These are phyloP conservation scores for Vigna reflexopilosa DNA, from an alignment of 306 rosid genomes.

Conservation along the genomic window DNA sequence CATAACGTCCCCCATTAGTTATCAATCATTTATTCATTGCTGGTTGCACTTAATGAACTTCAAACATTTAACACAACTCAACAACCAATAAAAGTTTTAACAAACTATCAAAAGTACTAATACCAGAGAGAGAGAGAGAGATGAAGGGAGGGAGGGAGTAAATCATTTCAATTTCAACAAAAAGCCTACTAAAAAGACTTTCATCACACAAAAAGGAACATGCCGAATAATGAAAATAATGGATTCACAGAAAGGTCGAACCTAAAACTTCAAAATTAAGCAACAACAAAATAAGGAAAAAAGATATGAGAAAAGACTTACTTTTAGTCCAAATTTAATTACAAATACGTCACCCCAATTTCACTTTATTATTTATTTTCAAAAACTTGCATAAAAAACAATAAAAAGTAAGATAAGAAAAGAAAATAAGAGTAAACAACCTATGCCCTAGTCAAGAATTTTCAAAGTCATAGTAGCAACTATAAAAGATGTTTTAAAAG, in stretches of 20 bases:
- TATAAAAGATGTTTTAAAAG: neutral
- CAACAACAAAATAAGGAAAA: constrained; percentile 32
- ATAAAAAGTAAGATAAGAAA: constrained; percentile 22
- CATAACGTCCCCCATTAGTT: constrained; percentile 1
- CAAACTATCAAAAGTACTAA: constrained; percentile 1
- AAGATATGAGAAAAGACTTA: neutral
- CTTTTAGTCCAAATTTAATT: neutral
- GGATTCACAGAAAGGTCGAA: constrained; percentile 40
- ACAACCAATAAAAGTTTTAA: neutral
- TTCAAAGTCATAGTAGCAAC: neutral
- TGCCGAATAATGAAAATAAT: constrained; percentile 34
- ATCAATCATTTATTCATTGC: constrained; percentile 31
- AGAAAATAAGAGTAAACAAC: neutral
- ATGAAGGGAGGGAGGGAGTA: neutral
- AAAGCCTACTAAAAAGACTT: constrained; percentile 19
- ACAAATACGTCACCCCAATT: neutral
- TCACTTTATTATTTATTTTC: neutral
- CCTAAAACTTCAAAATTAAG: constrained; percentile 49
- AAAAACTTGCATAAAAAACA: neutral
- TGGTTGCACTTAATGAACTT: constrained; percentile 12
- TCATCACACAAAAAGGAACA: constrained; percentile 36
- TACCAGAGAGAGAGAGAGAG: constrained; percentile 7
- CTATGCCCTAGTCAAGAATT: neutral
- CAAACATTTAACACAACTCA: constrained; percentile 2
- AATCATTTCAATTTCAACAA: constrained; percentile 27